Base-by-base conservation (phyloP, 2,329 filamentous ascomycete genomes). In the Rutstroemia sp. region DNA sequence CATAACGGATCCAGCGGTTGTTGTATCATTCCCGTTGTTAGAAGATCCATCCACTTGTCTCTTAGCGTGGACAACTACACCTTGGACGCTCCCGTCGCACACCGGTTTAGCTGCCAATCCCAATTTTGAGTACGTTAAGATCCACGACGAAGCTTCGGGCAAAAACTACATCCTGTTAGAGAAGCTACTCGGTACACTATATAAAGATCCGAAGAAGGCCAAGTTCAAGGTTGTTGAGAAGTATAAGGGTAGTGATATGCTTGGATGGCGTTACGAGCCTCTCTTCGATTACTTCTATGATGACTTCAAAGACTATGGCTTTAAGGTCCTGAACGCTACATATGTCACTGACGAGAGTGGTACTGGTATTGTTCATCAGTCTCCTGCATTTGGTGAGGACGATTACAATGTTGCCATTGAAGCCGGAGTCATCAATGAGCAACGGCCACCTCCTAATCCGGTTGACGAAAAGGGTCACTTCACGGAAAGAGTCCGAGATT, bases 131-230 rank as follows among this genome's bases (percentile, higher is more conserved):
- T 95, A 95, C 67, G 72, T 92, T 67, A 92, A 96, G 73, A 88
- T 96, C 51, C 77, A 83, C 53, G 92, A 97, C 64, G 87, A 92
- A 68, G 83, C 82, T 58, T 87, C 87, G 0, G 87, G 87, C 30
- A 92, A 92, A 69, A 81, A 92, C 65, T 96, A 91, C 70, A 85
- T 96, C 59, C 78, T 96, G 40, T 78, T 96, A 21, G 91, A 96
- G 70, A 83, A 88, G 56, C 79, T 94, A 36, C 78, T 96, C 34
- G 79, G 80, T 57, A 92, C 88, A 5, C 77, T 96, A 2, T 96
- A 96, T 76, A 96, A 96, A 72, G 90, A 96, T 64, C 88, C 88
- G 7, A 96, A 96, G 76, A 96, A 96, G 76, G 91, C 91, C 50
- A 95, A 96, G 70, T 96, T 85, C 75, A 90, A 89, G 76, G 78